Conservation (phyloP, 1,139 yeast genomes). For the Magnusiomyces magnusii region DNA sequence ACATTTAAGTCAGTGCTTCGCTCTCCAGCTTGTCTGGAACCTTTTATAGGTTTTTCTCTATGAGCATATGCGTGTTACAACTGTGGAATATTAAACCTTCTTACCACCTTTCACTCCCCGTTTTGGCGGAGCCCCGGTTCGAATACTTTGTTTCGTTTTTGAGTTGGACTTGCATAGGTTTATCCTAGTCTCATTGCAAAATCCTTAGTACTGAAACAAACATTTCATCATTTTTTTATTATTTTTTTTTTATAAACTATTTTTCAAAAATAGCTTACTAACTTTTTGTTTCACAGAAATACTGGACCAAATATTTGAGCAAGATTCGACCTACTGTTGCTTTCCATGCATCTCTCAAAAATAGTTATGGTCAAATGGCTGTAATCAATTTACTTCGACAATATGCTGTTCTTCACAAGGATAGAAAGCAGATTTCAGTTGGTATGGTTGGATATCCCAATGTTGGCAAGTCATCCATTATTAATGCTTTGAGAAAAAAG, state of each 20-base stretch:
- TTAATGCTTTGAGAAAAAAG: slow-evolving; percentile 86
- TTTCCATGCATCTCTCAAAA: slow-evolving; percentile 95
- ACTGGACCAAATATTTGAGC: neutral
- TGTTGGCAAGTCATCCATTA: slow-evolving; percentile 93
- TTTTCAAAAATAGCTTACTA: slow-evolving; percentile 29
- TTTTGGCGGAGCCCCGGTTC: slow-evolving; percentile 39
- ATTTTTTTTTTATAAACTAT: slow-evolving; percentile 11
- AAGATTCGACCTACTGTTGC: slow-evolving; percentile 29
- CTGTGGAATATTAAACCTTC: slow-evolving; percentile 76
- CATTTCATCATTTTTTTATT: slow-evolving; percentile 21
- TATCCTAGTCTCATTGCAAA: slow-evolving; percentile 19
- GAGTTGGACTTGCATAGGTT: slow-evolving; percentile 23
- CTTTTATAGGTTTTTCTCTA: slow-evolving; percentile 14
- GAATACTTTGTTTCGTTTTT: slow-evolving; percentile 43
- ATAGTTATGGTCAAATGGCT: slow-evolving; percentile 96
- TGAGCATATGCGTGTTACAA: slow-evolving; percentile 65
- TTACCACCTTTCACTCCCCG: slow-evolving; percentile 47
- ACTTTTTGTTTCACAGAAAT: neutral
- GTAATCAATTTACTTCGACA: slow-evolving; percentile 89
- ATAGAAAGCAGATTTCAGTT: slow-evolving; percentile 91
- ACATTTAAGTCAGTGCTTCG: slow-evolving; percentile 37
- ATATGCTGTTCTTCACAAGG: slow-evolving; percentile 82
- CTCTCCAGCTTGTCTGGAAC: slow-evolving; percentile 9
- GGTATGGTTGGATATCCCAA: slow-evolving; percentile 98
- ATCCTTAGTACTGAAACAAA: slow-evolving; percentile 38